A percentile compares a stretch with the other conserved stretches of the same genome.
phyloP scores from a whole-genome alignment of 192 early-diverging fungal species.

The Phycomyces blakesleeanus region DNA sequence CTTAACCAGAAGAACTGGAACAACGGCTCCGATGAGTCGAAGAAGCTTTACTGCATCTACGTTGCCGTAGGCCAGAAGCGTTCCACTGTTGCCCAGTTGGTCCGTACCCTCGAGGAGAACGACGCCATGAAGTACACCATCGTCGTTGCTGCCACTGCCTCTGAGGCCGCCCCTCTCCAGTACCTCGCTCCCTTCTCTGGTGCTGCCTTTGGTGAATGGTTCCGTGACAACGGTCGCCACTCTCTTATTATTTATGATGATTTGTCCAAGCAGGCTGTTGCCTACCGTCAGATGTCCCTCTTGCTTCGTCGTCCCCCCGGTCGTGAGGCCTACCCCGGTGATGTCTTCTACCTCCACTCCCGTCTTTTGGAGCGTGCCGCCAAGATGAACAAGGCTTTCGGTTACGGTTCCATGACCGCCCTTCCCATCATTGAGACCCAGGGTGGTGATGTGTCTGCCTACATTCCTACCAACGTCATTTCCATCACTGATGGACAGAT shows the following conservation, averaged over 20 bases:
- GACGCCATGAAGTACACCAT: slow-evolving; percentile 98
- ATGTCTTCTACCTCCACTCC: slow-evolving; percentile 99
- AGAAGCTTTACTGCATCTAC: slow-evolving; percentile 99
- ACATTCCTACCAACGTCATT: slow-evolving; percentile 99
- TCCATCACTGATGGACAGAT: slow-evolving; percentile 99
- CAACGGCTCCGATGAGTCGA: slow-evolving; percentile 86
- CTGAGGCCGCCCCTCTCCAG: slow-evolving; percentile 97
- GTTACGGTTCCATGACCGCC: slow-evolving; percentile 95
- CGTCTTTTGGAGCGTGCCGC: slow-evolving; percentile 97
- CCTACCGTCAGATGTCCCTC: slow-evolving; percentile 99
- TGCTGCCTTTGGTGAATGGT: slow-evolving; percentile 97
- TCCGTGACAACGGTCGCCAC: slow-evolving; percentile 99
- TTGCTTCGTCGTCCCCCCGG: slow-evolving; percentile 98
- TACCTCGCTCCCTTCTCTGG: slow-evolving; percentile 98
- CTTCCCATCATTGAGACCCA: slow-evolving; percentile 99
- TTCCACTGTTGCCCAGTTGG: slow-evolving; percentile 98
- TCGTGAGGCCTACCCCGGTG: slow-evolving; percentile 99
- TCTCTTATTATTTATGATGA: slow-evolving; percentile 98
- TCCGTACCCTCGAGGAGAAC: slow-evolving; percentile 95
- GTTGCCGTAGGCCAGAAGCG: slow-evolving; percentile 98
- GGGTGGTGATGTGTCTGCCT: slow-evolving; percentile 99
- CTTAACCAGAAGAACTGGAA: slow-evolving; percentile 99
- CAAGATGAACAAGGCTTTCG: slow-evolving; percentile 97
- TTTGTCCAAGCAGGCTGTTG: slow-evolving; percentile 99
- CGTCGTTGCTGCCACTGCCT: slow-evolving; percentile 97